Conservation (phyloP, 768 basidiomycete genomes). For the Leccinum uliginosum region DNA sequence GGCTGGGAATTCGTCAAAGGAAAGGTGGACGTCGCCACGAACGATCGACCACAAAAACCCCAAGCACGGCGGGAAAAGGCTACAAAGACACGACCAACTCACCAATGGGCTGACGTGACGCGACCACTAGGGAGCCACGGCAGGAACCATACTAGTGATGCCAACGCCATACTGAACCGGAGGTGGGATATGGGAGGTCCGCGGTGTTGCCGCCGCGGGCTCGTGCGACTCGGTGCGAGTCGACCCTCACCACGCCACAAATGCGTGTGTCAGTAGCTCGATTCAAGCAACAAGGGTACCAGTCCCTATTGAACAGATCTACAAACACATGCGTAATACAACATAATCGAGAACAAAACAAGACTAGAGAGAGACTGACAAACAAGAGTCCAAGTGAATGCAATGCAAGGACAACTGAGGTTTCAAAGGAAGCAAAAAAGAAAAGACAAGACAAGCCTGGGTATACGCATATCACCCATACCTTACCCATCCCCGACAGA, state of each 20-base stretch:
- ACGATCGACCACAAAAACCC: neutral
- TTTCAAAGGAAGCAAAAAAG: neutral
- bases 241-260: neutral
- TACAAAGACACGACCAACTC: conserved; percentile 11
- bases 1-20: neutral
- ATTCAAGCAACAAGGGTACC: conserved; percentile 19
- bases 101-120: conserved; percentile 12
- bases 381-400: conserved; percentile 15
- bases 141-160: conserved; percentile 13
- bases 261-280: neutral
- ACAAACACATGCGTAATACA: conserved; percentile 15
- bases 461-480: neutral
- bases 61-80: neutral
- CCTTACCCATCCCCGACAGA: neutral
- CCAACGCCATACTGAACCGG: conserved; percentile 7
- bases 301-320: conserved; percentile 17
- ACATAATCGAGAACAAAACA: conserved; percentile 3
- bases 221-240: neutral
- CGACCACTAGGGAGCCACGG: conserved; percentile 14
- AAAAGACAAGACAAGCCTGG: conserved; percentile 1
- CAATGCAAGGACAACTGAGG: conserved; percentile 17
- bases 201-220: neutral
- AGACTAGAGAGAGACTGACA: conserved; percentile 1
- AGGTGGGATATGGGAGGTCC: conserved; percentile 10
- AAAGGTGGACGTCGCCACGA: neutral